Conservation (phyloP, 2,329 filamentous ascomycete genomes). For the Biscogniauxia sp. region DNA sequence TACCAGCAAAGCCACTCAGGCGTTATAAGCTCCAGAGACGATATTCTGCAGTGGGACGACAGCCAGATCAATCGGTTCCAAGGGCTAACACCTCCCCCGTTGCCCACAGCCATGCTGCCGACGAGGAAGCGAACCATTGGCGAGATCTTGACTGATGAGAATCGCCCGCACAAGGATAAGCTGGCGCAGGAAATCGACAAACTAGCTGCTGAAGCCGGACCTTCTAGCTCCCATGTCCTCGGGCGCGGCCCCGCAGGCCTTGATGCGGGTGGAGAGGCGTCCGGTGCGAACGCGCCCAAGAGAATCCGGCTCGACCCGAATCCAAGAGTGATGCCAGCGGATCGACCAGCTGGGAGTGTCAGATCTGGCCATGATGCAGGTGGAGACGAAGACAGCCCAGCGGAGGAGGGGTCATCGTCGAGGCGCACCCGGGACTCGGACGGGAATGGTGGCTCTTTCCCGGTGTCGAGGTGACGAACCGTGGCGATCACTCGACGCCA, state of each 20-base stretch:
- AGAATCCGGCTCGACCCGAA: not conserved
- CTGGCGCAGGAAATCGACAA: slow-evolving; percentile 29
- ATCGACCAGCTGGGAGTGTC: not conserved
- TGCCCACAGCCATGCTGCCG: slow-evolving; percentile 15
- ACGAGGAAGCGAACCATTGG: slow-evolving; percentile 23
- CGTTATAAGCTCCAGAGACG: not conserved
- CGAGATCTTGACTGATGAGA: slow-evolving; percentile 26
- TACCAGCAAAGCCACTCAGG: slow-evolving; percentile 5
- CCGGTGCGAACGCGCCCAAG: not conserved
- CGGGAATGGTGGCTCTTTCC: not conserved
- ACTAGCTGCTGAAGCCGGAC: slow-evolving; percentile 8
- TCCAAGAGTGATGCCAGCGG: not conserved
- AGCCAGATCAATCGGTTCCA: slow-evolving; percentile 12
- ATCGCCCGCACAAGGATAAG: slow-evolving; percentile 27
- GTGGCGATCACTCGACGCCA: not conserved
- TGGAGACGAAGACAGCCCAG: not conserved
- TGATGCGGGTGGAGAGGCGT: not conserved
- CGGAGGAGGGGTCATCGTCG: slow-evolving; percentile 3
- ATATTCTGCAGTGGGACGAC: slow-evolving; percentile 11
- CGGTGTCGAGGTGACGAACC: not conserved
- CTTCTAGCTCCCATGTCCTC: not conserved
- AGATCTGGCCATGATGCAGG: not conserved
- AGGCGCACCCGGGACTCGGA: not conserved
- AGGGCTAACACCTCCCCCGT: slow-evolving; percentile 20
- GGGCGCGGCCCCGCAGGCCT: not conserved